These are phyloP conservation scores for Microcyclospora pomicola DNA, from an alignment of 2,329 filamentous ascomycete species.

Conservation along the genomic window DNA sequence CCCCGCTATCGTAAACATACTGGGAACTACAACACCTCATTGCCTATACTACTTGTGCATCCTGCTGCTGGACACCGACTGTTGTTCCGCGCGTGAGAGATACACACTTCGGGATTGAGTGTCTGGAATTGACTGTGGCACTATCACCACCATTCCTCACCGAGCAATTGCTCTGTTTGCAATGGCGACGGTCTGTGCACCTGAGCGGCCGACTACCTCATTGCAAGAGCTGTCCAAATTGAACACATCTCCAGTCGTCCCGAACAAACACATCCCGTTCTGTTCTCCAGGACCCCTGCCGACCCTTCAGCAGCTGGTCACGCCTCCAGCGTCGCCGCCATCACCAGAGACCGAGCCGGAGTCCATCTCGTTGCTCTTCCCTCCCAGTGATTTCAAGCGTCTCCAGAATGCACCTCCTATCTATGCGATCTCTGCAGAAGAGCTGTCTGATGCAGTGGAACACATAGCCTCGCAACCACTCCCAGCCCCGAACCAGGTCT, in stretches of 20 bases:
- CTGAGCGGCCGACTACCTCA: constrained; percentile 14
- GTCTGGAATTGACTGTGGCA: too few species aligned
- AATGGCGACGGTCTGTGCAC: constrained; percentile 33
- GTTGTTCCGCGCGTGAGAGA: too few species aligned
- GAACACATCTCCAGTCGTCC: constrained; percentile 48
- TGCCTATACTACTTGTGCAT: too few species aligned
- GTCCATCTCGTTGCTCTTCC: constrained; percentile 59
- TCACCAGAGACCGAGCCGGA: constrained; percentile 42
- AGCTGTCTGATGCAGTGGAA: constrained; percentile 60
- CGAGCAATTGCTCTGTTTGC: background rate
- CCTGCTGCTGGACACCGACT: too few species aligned
- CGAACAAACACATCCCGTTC: constrained; percentile 82
- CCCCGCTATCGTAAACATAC: too few species aligned
- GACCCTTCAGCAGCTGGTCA: constrained; percentile 35
- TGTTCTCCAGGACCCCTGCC: constrained; percentile 64
- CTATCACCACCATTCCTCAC: too few species aligned
- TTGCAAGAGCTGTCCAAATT: constrained; percentile 23
- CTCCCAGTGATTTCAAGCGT: constrained; percentile 50
- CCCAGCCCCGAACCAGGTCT: constrained; percentile 72
- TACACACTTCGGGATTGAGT: too few species aligned
- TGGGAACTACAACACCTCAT: too few species aligned
- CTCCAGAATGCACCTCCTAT: constrained; percentile 45
- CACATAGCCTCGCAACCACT: constrained; percentile 65
- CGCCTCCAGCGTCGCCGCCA: constrained; percentile 45
- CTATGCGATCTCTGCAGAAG: constrained; percentile 57